Evolutionary conservation across 2,329 filamentous ascomycete genomes (phyloP).

Genomic region (Diplodia intermedia): DNA sequence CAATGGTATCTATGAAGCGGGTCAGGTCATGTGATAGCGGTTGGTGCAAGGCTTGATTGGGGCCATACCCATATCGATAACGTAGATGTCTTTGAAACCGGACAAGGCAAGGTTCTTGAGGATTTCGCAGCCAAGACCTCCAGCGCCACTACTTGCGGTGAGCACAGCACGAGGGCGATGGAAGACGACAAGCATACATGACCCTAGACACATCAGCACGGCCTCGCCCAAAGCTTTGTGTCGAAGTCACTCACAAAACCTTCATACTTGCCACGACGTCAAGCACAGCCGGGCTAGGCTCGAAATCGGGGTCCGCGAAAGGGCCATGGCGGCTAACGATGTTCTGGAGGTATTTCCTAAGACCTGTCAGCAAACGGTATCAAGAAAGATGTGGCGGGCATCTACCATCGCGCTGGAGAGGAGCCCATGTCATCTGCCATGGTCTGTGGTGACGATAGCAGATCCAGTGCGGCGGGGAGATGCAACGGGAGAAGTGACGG

Average conservation of each 20-base stretch:
- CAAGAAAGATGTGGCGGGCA: background rate
- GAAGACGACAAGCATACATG: conserved; percentile 44
- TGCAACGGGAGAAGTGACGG: conserved; percentile 33
- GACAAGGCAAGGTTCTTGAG: conserved; percentile 95
- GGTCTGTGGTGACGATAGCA: conserved; percentile 25
- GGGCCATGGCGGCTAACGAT: conserved; percentile 80
- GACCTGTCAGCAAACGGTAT: background rate
- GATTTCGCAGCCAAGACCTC: conserved; percentile 94
- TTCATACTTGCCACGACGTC: conserved; percentile 46
- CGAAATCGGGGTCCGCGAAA: conserved; percentile 71
- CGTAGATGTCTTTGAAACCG: conserved; percentile 95
- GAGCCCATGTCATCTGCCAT: conserved; percentile 40
- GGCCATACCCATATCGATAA: conserved; percentile 93
- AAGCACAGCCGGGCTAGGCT: conserved; percentile 60
- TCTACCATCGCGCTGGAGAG: conserved; percentile 33
- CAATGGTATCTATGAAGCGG: conserved; percentile 78
- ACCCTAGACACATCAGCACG: conserved; percentile 38
- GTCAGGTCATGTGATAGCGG: conserved; percentile 30
- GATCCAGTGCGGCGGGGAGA: background rate
- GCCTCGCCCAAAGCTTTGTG: background rate
- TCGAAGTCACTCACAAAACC: conserved; percentile 67
- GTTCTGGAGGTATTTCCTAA: conserved; percentile 82
- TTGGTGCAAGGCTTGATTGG: background rate
- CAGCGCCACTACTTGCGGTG: conserved; percentile 73
- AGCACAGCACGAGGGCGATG: conserved; percentile 44